These are phyloP conservation scores for Cerioporus squamosus DNA, from an alignment of 1,284 basidiomycete species.

Conservation along the genomic window DNA sequence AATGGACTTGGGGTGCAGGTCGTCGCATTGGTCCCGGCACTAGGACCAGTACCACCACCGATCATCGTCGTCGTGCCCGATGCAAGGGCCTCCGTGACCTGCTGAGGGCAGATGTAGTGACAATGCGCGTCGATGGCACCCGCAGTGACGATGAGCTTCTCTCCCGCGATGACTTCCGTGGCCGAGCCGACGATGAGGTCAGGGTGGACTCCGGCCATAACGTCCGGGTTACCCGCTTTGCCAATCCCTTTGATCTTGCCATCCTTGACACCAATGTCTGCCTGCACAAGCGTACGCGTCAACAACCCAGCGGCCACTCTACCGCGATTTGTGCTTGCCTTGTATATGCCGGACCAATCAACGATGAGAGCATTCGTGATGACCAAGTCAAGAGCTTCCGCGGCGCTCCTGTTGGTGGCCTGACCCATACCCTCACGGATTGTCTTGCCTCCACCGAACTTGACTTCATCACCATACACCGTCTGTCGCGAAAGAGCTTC, in stretches of 20 bases:
- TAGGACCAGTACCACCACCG: conserved; percentile 93
- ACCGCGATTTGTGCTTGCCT: conserved; percentile 50
- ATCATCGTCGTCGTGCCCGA: conserved; percentile 86
- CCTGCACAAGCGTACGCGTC: conserved; percentile 57
- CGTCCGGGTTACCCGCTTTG: conserved; percentile 96
- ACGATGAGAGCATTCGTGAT: conserved; percentile 95
- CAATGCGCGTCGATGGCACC: conserved; percentile 93
- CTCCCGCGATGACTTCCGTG: conserved; percentile 95
- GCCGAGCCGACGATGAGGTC: conserved; percentile 83
- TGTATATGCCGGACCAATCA: conserved; percentile 96
- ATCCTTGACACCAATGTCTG: conserved; percentile 94
- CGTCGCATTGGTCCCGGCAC: conserved; percentile 90
- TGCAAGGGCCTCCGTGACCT: conserved; percentile 76
- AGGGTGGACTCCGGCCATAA: conserved; percentile 84
- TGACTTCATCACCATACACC: conserved; percentile 93
- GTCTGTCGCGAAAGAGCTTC: conserved; percentile 48
- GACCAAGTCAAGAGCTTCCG: conserved; percentile 84
- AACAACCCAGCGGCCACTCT: not conserved
- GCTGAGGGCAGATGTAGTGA: conserved; percentile 94
- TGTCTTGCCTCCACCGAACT: conserved; percentile 96
- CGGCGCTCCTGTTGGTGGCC: conserved; percentile 72
- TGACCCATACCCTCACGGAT: conserved; percentile 99
- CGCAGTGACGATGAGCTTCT: conserved; percentile 92
- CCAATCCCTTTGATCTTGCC: conserved; percentile 90
- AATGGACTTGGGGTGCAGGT: conserved; percentile 93